Percentiles rank a stretch among this genome's conserved stretches.
These are phyloP conservation scores for Suillus lakei DNA, from an alignment of 768 basidiomycete species.

Conservation along the genomic window DNA sequence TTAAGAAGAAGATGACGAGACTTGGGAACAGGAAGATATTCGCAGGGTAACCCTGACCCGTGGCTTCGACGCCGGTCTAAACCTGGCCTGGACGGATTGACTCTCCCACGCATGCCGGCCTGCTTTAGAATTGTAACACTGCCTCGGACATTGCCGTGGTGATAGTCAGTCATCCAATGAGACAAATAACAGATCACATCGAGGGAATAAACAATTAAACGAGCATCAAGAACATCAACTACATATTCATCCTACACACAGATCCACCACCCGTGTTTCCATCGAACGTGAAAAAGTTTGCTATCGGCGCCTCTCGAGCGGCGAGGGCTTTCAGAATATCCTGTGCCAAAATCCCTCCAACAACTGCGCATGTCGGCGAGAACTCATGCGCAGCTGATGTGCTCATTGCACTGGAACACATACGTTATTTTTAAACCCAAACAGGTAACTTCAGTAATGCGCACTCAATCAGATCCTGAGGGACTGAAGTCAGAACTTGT, in stretches of 20 bases:
- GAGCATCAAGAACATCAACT: slow-evolving; percentile 12
- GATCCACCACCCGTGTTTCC: slow-evolving; percentile 79
- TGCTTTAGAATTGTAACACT: background rate
- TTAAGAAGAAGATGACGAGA: slow-evolving; percentile 14
- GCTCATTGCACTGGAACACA: slow-evolving; percentile 58
- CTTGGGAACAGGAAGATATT: slow-evolving; percentile 15
- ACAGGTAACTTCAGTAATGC: slow-evolving; percentile 20
- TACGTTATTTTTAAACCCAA: slow-evolving; percentile 10
- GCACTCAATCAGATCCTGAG: slow-evolving; percentile 68
- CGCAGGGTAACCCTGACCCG: slow-evolving; percentile 20
- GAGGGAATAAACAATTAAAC: background rate
- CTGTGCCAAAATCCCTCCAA: slow-evolving; percentile 94
- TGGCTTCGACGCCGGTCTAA: slow-evolving; percentile 24
- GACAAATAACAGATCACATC: background rate
- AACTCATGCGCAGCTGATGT: slow-evolving; percentile 83
- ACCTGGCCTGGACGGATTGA: slow-evolving; percentile 19
- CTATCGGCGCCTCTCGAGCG: slow-evolving; percentile 89
- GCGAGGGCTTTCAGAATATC: slow-evolving; percentile 92
- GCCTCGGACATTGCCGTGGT: background rate
- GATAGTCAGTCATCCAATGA: background rate
- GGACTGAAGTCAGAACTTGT: slow-evolving; percentile 61
- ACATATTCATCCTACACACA: slow-evolving; percentile 60
- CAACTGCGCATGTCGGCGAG: slow-evolving; percentile 91
- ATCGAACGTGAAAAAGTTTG: slow-evolving; percentile 91
- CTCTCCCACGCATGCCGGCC: slow-evolving; percentile 19